Conservation (phyloP, 2,329 filamentous ascomycete species). For the Raffaelea arxii region DNA sequence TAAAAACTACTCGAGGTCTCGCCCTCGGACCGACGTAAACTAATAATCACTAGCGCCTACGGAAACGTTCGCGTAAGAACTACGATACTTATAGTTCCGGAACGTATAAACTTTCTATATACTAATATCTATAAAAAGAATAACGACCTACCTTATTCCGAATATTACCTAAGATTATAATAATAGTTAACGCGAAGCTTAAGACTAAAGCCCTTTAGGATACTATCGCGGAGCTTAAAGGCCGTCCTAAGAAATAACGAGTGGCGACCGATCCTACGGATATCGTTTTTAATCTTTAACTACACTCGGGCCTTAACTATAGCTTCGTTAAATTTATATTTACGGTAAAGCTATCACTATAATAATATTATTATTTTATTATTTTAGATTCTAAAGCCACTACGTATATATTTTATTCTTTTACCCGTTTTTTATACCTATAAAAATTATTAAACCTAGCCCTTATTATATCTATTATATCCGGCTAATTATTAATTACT, state of each 20-base stretch:
- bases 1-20: no score
- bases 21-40: no score
- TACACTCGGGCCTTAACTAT: no score
- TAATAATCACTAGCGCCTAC: no score
- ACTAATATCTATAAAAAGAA: neutral
- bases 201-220: neutral
- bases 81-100: no score
- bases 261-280: no score
- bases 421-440: conserved; percentile 1
- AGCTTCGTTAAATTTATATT: no score
- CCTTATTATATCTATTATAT: neutral
- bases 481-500: neutral
- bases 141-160: neutral
- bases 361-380: neutral
- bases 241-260: no score
- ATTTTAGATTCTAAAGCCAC: neutral
- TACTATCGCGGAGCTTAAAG: neutral
- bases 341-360: neutral
- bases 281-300: no score
- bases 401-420: neutral
- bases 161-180: neutral
- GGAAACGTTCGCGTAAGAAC: no score
- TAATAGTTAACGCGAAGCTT: neutral
- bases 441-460: neutral
- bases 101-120: no score